Percentiles rank a stretch among this genome's conserved stretches.
Evolutionary conservation across 176 grass and related monocot species (phyloP).

Genomic region (Pontederia paniculata): DNA sequence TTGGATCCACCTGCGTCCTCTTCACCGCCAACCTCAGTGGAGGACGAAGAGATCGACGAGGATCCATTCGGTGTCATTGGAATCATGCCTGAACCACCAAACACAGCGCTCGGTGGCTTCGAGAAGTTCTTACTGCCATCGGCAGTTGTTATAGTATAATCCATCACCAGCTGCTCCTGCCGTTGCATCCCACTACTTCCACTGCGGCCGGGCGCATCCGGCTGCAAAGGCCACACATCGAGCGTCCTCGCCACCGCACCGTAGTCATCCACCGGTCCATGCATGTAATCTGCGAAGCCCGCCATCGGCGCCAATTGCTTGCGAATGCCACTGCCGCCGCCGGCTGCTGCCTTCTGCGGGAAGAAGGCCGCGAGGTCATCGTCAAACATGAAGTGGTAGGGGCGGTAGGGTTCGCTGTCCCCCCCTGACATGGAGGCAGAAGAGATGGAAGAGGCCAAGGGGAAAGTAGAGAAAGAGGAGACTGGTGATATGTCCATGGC

Average conservation of each 20-base stretch:
- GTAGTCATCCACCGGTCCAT: not conserved
- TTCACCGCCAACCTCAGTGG: constrained; percentile 47
- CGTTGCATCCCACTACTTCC: constrained; percentile 10
- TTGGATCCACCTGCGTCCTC: constrained; percentile 36
- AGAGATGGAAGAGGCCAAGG: not conserved
- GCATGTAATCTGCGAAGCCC: not conserved
- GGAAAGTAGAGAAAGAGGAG: too few relatives aligned
- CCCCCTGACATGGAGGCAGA: constrained; percentile 26
- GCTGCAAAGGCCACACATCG: not conserved
- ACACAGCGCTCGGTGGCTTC: not conserved
- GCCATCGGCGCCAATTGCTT: not conserved
- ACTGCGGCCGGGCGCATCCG: not conserved
- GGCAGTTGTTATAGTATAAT: not conserved
- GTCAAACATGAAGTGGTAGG: constrained; percentile 28
- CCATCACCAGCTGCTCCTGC: not conserved
- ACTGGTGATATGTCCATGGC: too few relatives aligned
- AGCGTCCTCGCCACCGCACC: constrained; percentile 3
- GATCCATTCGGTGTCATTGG: constrained; percentile 48
- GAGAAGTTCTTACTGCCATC: not conserved
- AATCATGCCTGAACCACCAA: not conserved
- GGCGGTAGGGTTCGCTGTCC: constrained; percentile 1
- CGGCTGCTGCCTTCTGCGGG: constrained; percentile 26
- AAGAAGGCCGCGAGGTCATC: constrained; percentile 62
- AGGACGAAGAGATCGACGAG: constrained; percentile 66
- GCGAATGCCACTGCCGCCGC: not conserved